phyloP scores from a whole-genome alignment of 2,329 filamentous ascomycete species.

The Orbilia oligospora region DNA sequence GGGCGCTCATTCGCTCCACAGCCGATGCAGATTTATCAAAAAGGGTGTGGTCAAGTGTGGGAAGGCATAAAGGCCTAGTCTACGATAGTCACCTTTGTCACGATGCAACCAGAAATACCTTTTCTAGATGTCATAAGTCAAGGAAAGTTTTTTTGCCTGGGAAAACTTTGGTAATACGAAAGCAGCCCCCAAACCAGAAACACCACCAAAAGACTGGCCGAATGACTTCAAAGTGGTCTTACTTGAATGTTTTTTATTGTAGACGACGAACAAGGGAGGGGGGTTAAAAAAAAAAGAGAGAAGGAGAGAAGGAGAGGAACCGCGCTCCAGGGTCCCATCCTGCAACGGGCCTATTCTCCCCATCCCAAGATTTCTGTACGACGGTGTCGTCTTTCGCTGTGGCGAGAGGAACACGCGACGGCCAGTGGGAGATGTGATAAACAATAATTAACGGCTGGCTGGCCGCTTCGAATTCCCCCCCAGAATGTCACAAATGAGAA shows the following conservation, averaged over 20 bases:
- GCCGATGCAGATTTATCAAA: constrained; percentile 51
- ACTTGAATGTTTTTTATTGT: neutral
- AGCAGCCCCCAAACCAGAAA: constrained; percentile 36
- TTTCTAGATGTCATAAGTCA: constrained; percentile 14
- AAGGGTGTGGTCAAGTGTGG: constrained; percentile 53
- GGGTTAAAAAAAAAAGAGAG: neutral
- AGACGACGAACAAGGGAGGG: too few species aligned
- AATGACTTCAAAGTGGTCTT: constrained; percentile 33
- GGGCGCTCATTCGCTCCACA: constrained; percentile 48
- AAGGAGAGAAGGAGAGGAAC: neutral
- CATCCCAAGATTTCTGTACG: constrained; percentile 33
- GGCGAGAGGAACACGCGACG: constrained; percentile 59
- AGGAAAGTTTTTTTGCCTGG: constrained; percentile 21
- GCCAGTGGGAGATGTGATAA: constrained; percentile 34
- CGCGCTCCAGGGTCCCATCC: constrained; percentile 31
- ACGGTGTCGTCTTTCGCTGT: constrained; percentile 29
- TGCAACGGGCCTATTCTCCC: constrained; percentile 31
- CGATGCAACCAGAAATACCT: constrained; percentile 55
- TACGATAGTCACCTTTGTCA: constrained; percentile 35
- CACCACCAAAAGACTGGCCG: constrained; percentile 15
- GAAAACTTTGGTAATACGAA: constrained; percentile 53
- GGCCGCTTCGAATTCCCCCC: neutral
- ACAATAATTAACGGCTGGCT: constrained; percentile 1
- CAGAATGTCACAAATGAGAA: constrained; percentile 1
- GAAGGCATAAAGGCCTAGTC: constrained; percentile 31